Percentiles rank a stretch among this genome's conserved stretches.
phyloP scores from a whole-genome alignment of 164 flowering plant species.

The Sedum album region DNA sequence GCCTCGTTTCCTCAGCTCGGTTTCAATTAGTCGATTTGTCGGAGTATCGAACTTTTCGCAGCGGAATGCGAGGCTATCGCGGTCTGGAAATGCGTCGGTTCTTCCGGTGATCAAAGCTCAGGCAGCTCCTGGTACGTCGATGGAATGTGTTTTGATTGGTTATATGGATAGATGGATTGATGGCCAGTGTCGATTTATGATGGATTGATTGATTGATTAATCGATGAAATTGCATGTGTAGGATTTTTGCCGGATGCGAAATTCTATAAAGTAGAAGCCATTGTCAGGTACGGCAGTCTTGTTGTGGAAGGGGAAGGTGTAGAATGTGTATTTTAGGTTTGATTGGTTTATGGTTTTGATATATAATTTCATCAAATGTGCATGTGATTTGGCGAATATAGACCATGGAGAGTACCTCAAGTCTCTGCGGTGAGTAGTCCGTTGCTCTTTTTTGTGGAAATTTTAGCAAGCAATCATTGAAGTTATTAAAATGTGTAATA shows the following conservation, averaged over 20 bases:
- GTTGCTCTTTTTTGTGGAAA: neutral
- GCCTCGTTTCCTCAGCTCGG: slow-evolving; percentile 8
- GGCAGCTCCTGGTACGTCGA: slow-evolving; percentile 27
- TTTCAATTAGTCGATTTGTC: slow-evolving; percentile 11
- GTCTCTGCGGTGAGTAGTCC: slow-evolving; percentile 71
- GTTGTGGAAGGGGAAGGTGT: neutral
- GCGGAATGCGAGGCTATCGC: slow-evolving; percentile 19
- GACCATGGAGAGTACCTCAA: slow-evolving; percentile 76
- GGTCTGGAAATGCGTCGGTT: slow-evolving; percentile 19
- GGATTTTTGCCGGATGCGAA: slow-evolving; percentile 66
- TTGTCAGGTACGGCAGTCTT: slow-evolving; percentile 47
- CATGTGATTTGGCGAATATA: slow-evolving; percentile 21
- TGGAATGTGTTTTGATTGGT: neutral
- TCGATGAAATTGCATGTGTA: slow-evolving; percentile 11
- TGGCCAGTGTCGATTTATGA: too few species aligned
- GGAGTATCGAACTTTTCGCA: slow-evolving; percentile 13
- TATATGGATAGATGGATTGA: neutral
- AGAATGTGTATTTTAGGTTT: neutral
- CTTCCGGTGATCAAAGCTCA: slow-evolving; percentile 50
- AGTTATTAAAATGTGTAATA: neutral
- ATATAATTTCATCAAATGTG: slow-evolving; percentile 11
- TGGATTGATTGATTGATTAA: neutral
- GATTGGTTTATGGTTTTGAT: neutral
- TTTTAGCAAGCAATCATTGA: neutral
- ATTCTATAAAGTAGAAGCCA: slow-evolving; percentile 86